Evolutionary conservation across 225 moss, liverwort and hornwort genomes (phyloP), one percentile per base, ranked within the genome.

Genomic region (Thuidium tamariscinum): DNA sequence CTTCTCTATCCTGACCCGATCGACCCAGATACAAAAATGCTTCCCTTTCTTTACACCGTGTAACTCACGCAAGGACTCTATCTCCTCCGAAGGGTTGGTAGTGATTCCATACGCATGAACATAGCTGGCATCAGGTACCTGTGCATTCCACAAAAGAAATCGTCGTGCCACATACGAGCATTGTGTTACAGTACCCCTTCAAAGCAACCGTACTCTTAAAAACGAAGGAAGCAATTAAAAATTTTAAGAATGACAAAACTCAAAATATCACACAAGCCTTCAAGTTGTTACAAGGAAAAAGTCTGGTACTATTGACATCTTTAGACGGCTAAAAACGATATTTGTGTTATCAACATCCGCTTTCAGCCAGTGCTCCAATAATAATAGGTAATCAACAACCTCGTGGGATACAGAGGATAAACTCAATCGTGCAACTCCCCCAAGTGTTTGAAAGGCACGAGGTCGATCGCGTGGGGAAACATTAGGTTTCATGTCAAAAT

Each of bases 351-450:
- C 95, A 74, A 96, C 93, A 79, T 91, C 93, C 36, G 96, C 98
- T 87, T 94, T 93, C 52, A 96, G 83, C 96, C 97, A 99, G 69
- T 90, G 94, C 87, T 99, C 97, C 83, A 90, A 88, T 34, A 96
- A 89, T 55, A 99, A 72, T 51, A 93, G 82, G 84, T 93, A 91
- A 65, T 99, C 95, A 7, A 99, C 94, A 84, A 99, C 91, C 89
- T 95, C 95, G 78, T 89, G 90, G n/a, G 97, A 94, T 60, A 94
- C 93, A 23, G 90, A 90, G 67, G 93, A 82, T 77, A 89, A 59
- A 71, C 79, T 91, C 66, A 93, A 89, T 48, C 86, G 63, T 70
- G 87, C 60, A 65, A 78, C 87, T 55, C 86, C 87, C 39, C 91
- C 87, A 49, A 91, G 82, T 71, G 83, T 75, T 61, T 77, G 79